These are phyloP conservation scores for Paecilomyces dactylethromorphus DNA, from an alignment of 2,329 filamentous ascomycete species.

Conservation along the genomic window DNA sequence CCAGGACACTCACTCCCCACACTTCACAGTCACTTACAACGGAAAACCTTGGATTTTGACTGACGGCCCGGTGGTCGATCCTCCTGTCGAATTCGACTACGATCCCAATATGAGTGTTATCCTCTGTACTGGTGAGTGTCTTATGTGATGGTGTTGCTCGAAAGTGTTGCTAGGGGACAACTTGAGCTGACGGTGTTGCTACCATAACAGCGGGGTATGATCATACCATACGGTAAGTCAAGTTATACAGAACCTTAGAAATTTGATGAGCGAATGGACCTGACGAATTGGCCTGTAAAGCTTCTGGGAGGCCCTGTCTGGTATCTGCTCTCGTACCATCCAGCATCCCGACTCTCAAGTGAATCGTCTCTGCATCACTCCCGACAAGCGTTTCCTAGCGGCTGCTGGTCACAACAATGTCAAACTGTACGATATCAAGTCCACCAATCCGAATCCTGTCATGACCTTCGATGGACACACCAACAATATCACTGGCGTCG, in stretches of 20 bases:
- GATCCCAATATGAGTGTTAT: slow-evolving; percentile 55
- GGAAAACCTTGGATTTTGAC: neutral
- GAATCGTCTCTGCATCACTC: slow-evolving; percentile 95
- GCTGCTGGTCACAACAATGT: slow-evolving; percentile 76
- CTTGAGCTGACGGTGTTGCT: slow-evolving; percentile 3
- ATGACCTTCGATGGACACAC: slow-evolving; percentile 95
- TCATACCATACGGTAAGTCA: slow-evolving; percentile 63
- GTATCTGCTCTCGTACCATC: slow-evolving; percentile 96
- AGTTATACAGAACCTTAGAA: neutral
- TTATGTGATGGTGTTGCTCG: neutral
- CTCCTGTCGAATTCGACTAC: neutral
- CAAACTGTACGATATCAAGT: slow-evolving; percentile 98
- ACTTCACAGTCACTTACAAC: neutral
- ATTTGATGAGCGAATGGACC: neutral
- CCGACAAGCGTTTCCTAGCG: slow-evolving; percentile 92
- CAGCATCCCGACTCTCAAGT: slow-evolving; percentile 98
- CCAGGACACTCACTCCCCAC: neutral
- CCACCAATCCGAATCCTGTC: slow-evolving; percentile 88
- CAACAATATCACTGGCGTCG: slow-evolving; percentile 90
- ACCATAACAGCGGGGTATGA: slow-evolving; percentile 60
- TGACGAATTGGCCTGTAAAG: slow-evolving; percentile 38
- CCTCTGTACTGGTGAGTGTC: slow-evolving; percentile 55
- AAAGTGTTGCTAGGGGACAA: neutral
- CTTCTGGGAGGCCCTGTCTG: slow-evolving; percentile 97
- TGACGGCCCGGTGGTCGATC: neutral